Conservation (phyloP, 2,329 filamentous ascomycete species). For the Cryphonectria naterciae region DNA sequence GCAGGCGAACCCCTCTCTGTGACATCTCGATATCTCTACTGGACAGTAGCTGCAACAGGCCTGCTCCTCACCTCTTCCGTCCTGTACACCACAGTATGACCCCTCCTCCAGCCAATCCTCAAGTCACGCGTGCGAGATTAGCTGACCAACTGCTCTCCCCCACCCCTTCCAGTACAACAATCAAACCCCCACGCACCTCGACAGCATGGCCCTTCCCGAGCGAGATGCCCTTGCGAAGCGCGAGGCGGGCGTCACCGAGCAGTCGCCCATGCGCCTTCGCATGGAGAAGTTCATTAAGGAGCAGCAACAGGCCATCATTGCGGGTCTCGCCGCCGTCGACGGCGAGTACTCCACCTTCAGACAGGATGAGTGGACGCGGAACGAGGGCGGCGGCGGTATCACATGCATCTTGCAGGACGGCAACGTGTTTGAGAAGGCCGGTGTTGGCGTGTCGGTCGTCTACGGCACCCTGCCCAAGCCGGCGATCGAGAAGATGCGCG, state of each 20-base stretch:
- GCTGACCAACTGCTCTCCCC: neutral
- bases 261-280: constrained; percentile 93
- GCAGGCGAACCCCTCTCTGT: constrained; percentile 34
- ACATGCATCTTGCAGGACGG: constrained; percentile 95
- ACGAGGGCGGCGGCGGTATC: constrained; percentile 88
- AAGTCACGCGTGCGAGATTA: neutral
- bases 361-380: constrained; percentile 83
- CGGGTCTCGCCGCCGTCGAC: constrained; percentile 81
- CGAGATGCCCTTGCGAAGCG: constrained; percentile 81
- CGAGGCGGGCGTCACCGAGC: constrained; percentile 72
- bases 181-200: constrained; percentile 52
- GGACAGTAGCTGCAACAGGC: constrained; percentile 45
- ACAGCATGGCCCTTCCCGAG: constrained; percentile 77
- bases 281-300: constrained; percentile 97
- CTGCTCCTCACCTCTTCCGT: constrained; percentile 57
- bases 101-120: neutral
- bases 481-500: constrained; percentile 90
- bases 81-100: constrained; percentile 62
- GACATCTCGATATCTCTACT: constrained; percentile 37
- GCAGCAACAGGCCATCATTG: constrained; percentile 86
- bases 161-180: constrained; percentile 42
- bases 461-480: constrained; percentile 87
- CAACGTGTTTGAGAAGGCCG: constrained; percentile 96
- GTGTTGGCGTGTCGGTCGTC: constrained; percentile 92
- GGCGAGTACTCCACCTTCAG: constrained; percentile 71